These are phyloP conservation scores for Byssoonygena ceratinophila DNA, from an alignment of 2,329 filamentous ascomycete species.

Conservation along the genomic window DNA sequence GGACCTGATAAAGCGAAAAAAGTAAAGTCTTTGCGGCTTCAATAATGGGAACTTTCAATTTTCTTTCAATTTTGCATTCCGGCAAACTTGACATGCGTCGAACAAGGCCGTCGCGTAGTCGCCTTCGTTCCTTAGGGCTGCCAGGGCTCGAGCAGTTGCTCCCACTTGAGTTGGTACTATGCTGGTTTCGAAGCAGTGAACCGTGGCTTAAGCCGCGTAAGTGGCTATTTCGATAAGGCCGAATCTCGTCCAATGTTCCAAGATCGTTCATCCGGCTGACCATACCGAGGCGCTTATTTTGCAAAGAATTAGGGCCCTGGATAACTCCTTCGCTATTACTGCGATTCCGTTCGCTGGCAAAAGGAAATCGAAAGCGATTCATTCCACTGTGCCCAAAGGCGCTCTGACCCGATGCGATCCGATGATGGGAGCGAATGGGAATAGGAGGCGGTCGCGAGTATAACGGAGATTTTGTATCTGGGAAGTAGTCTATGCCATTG, in stretches of 20 bases:
- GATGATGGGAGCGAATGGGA: conserved; percentile 69
- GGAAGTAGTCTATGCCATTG: conserved; percentile 56
- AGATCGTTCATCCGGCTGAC: conserved; percentile 48
- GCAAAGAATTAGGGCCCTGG: conserved; percentile 37
- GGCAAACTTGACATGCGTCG: conserved; percentile 48
- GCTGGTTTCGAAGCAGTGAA: conserved; percentile 38
- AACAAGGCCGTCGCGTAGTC: conserved; percentile 35
- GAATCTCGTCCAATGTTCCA: conserved; percentile 43
- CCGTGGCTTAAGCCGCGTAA: conserved; percentile 49
- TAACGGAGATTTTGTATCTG: conserved; percentile 58
- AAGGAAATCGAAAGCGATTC: conserved; percentile 31
- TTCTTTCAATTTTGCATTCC: conserved; percentile 44
- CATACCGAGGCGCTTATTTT: conserved; percentile 51
- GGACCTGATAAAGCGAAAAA: conserved; percentile 45
- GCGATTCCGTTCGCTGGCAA: conserved; percentile 51
- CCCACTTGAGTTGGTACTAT: conserved; percentile 24
- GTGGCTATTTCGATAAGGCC: conserved; percentile 44
- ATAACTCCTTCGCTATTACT: conserved; percentile 53
- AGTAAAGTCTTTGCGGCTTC: conserved; percentile 47
- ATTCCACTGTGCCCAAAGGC: conserved; percentile 49
- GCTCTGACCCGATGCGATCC: conserved; percentile 41
- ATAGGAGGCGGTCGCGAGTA: conserved; percentile 61
- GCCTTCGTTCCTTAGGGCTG: conserved; percentile 35
- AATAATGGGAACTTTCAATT: conserved; percentile 42
- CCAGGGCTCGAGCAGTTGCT: conserved; percentile 37